Evolutionary conservation across 768 basidiomycete species (phyloP), one percentile per base, ranked within the genome.

Genomic region (Lentinula boryana): DNA sequence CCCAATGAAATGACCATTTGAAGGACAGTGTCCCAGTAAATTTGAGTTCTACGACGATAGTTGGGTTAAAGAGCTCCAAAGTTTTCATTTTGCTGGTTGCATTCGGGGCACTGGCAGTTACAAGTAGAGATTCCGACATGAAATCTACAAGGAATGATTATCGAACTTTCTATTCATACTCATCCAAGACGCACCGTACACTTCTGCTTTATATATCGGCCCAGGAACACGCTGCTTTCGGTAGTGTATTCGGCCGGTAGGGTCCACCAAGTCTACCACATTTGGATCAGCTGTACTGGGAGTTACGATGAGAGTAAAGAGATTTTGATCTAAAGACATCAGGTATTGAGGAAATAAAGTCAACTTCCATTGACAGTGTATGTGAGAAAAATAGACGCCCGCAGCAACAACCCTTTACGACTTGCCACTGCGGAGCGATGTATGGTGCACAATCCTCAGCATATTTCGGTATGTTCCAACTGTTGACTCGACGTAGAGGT

Each of bases 251-350:
- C 70, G 80, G 5, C 86, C 89, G 15, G 78, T 70, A 2, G 83
- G 76, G 67, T 93, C 90, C 23, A 84, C 75, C 56, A 94, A 83
- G 71, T 93, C 91, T 23, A 88, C 72, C 16, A 87, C 81, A 65
- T 77, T 76, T 10, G 82, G 80, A 63, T 86, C 79, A 41, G 85
- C 80, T 61, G 83, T 72, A 69, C 82, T 83, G 5, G 83, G 83
- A 0, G 81, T 80, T 60, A 92, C 74, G 64, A 81, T 72, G 58
- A 94, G 84, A 2, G 92, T 93, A 75, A 93, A 94, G 10, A 94
- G 76, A 70, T 93, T 93, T 71, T 91, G 82, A 71, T 93, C 91
- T 58, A 94, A 76, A 68, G 89, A 90, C 91, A 93, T 93, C 23
- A 5, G 23, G 27, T 9, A 32, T 53, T 16, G 15, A 8, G n/a